A percentile compares a stretch with the other conserved stretches of the same genome.
Evolutionary conservation across 768 basidiomycete species (phyloP).

Genomic region (Russula vinacea): DNA sequence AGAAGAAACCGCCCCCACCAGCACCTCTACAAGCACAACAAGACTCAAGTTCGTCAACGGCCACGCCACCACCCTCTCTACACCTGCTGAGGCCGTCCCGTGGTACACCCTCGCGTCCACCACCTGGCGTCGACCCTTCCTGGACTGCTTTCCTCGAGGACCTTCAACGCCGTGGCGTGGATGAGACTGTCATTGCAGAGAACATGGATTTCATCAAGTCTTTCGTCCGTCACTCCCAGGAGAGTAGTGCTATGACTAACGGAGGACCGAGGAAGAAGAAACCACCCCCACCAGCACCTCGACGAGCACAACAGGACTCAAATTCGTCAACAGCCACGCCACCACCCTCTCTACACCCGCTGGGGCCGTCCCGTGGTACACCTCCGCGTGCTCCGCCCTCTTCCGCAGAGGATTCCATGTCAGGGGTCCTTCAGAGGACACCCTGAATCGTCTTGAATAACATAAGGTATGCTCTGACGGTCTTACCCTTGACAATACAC

Average conservation of each 20-base stretch:
- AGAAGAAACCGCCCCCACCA: constrained; percentile 39
- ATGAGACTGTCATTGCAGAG: constrained; percentile 61
- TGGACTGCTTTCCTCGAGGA: constrained; percentile 74
- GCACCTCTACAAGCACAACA: constrained; percentile 39
- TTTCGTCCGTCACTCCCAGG: constrained; percentile 59
- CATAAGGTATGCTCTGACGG: constrained; percentile 42
- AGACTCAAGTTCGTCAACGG: constrained; percentile 31
- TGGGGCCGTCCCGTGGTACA: constrained; percentile 35
- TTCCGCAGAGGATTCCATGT: too few relatives aligned
- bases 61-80: constrained; percentile 48
- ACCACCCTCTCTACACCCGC: constrained; percentile 46
- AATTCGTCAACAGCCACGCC: constrained; percentile 38
- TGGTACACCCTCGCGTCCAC: constrained; percentile 34
- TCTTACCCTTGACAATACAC: too few relatives aligned
- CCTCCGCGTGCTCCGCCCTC: constrained; percentile 37
- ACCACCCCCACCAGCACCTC: constrained; percentile 41
- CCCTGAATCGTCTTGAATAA: constrained; percentile 44
- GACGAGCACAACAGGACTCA: constrained; percentile 35
- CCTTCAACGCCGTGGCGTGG: constrained; percentile 63
- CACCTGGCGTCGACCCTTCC: constrained; percentile 78
- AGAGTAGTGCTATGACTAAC: constrained; percentile 28
- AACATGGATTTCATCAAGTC: constrained; percentile 89
- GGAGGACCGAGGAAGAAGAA: constrained; percentile 35
- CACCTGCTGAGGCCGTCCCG: constrained; percentile 40
- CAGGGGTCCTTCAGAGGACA: constrained; percentile 40